Evolutionary conservation across 2,329 filamentous ascomycete species (phyloP).

Genomic region (Laburnicola sp.): DNA sequence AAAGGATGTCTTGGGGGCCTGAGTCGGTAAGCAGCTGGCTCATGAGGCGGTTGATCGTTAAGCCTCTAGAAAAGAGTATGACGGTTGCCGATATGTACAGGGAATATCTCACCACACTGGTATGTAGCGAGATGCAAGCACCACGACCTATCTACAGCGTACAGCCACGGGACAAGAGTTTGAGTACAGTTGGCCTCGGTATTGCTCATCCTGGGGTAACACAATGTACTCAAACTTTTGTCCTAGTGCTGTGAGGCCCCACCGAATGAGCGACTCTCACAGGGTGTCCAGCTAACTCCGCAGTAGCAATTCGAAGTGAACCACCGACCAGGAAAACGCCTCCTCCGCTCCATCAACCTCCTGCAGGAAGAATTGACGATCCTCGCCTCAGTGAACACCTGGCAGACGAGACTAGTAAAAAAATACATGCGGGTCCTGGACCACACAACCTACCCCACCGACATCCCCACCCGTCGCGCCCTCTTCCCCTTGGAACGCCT

Average conservation of each 20-base stretch:
- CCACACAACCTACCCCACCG: conserved; percentile 26
- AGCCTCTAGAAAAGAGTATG: conserved; percentile 32
- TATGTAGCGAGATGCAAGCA: no score
- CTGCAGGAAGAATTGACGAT: conserved; percentile 37
- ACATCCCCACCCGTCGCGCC: conserved; percentile 22
- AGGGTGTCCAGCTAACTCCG: conserved; percentile 11
- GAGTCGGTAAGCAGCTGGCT: conserved; percentile 38
- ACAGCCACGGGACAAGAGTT: no score
- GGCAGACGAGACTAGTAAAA: conserved; percentile 32
- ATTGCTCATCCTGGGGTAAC: no score
- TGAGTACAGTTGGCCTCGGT: no score
- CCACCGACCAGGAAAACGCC: conserved; percentile 36
- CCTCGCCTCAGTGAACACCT: conserved; percentile 27
- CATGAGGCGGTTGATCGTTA: conserved; percentile 34
- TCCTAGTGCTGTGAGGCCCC: not conserved
- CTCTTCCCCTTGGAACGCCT: conserved; percentile 29
- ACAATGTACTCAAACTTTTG: no score
- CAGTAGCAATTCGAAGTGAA: conserved; percentile 42
- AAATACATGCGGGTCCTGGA: conserved; percentile 33
- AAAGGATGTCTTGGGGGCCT: conserved; percentile 29
- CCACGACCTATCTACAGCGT: no score
- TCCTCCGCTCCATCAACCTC: conserved; percentile 38
- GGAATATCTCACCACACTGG: conserved; percentile 36
- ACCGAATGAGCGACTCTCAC: no score
- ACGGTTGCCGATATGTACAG: conserved; percentile 37